phyloP scores from a whole-genome alignment of 306 rosid species.

The Medicago truncatula region DNA sequence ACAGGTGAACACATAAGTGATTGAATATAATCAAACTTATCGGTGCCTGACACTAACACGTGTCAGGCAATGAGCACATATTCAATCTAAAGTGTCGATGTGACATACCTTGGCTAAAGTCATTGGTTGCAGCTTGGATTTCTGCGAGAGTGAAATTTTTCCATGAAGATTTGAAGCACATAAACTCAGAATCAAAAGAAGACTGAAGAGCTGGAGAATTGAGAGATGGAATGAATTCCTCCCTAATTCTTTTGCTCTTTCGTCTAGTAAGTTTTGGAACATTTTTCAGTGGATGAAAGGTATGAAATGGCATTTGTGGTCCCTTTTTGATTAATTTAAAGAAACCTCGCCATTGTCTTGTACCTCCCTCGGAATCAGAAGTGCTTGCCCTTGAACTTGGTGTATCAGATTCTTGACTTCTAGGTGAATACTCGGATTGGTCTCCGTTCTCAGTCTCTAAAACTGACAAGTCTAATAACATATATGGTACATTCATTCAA shows the following conservation, averaged over 20 bases:
- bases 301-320: slow-evolving; percentile 59
- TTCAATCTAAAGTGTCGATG: not conserved
- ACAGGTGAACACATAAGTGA: not conserved
- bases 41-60: not conserved
- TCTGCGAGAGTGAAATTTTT: slow-evolving; percentile 69
- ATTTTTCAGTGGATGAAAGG: slow-evolving; percentile 59
- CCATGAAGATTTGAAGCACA: slow-evolving; percentile 86
- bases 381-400: slow-evolving; percentile 66
- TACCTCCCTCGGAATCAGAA: slow-evolving; percentile 62
- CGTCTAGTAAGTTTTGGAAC: slow-evolving; percentile 74
- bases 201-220: slow-evolving; percentile 51
- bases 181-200: slow-evolving; percentile 56
- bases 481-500: slow-evolving; percentile 21
- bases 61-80: not conserved
- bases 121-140: slow-evolving; percentile 68
- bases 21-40: not conserved
- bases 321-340: slow-evolving; percentile 70
- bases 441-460: slow-evolving; percentile 54
- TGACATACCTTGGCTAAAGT: slow-evolving; percentile 71
- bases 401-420: slow-evolving; percentile 56
- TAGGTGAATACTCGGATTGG: slow-evolving; percentile 45
- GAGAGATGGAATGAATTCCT: slow-evolving; percentile 63
- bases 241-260: slow-evolving; percentile 73
- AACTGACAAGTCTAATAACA: slow-evolving; percentile 52
- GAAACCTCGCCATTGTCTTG: slow-evolving; percentile 70